Evolutionary conservation across 2,329 filamentous ascomycete genomes (phyloP).

Genomic region (Chaetomium sp.): DNA sequence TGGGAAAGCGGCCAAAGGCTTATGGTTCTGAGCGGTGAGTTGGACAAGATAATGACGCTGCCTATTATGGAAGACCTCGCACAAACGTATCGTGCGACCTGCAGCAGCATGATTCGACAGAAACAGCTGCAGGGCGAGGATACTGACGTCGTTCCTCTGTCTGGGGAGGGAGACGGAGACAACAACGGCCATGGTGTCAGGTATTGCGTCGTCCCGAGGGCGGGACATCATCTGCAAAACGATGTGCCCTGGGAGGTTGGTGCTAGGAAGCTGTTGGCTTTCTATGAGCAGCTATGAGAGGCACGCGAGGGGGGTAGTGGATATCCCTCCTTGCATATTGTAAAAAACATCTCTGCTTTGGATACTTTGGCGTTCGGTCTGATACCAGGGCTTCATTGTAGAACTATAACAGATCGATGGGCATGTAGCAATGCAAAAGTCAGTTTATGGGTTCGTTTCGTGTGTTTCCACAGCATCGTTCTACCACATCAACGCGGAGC

Average conservation of each 20-base stretch:
- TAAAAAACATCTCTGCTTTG: neutral
- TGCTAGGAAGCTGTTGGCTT: constrained; percentile 48
- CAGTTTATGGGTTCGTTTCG: neutral
- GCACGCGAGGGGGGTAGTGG: neutral
- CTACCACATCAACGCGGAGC: neutral
- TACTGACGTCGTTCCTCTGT: constrained; percentile 23
- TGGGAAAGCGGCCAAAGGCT: constrained; percentile 40
- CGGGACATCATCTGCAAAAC: constrained; percentile 58
- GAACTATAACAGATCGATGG: neutral
- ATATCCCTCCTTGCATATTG: neutral
- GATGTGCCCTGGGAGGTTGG: constrained; percentile 53
- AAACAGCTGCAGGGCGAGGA: constrained; percentile 39
- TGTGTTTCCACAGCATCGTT: neutral
- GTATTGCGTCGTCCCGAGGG: constrained; percentile 46
- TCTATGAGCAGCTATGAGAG: constrained; percentile 41
- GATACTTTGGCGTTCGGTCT: neutral
- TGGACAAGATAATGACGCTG: constrained; percentile 47
- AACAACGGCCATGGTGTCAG: constrained; percentile 43
- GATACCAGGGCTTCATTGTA: neutral
- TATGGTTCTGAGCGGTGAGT: constrained; percentile 45
- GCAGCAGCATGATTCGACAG: constrained; percentile 37
- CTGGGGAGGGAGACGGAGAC: constrained; percentile 36
- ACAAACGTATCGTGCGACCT: constrained; percentile 42
- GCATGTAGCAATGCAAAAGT: neutral
- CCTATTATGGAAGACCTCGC: constrained; percentile 45